Conservation (phyloP, 2,329 filamentous ascomycete genomes). For the Fulvia fulva region DNA sequence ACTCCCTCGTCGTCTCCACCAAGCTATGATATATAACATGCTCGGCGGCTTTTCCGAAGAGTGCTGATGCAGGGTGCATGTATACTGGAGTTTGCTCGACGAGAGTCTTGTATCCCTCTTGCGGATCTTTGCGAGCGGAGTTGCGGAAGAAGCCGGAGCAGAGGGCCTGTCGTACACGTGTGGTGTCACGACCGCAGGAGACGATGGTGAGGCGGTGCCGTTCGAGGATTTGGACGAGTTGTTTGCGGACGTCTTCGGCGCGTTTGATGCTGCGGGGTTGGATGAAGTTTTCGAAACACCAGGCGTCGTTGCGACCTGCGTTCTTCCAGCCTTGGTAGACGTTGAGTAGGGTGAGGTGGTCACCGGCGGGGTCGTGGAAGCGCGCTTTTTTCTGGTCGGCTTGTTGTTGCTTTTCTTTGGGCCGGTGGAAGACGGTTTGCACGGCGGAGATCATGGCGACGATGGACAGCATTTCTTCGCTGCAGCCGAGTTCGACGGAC, state of each 20-base stretch:
- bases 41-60: constrained; percentile 94
- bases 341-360: constrained; percentile 91
- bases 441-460: constrained; percentile 86
- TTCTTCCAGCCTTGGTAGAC: constrained; percentile 98
- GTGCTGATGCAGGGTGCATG: constrained; percentile 82
- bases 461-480: constrained; percentile 89
- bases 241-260: constrained; percentile 86
- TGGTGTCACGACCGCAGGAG: constrained; percentile 82
- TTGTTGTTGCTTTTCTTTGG: constrained; percentile 94
- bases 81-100: constrained; percentile 94
- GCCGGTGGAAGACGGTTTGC: constrained; percentile 84
- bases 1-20: constrained; percentile 92
- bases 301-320: constrained; percentile 74
- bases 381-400: constrained; percentile 97
- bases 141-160: constrained; percentile 96
- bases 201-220: constrained; percentile 78
- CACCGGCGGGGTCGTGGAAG: constrained; percentile 91
- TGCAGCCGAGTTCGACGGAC: constrained; percentile 81
- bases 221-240: constrained; percentile 90
- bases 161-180: constrained; percentile 80
- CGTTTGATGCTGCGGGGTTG: constrained; percentile 84
- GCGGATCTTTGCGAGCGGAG: constrained; percentile 86
- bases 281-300: constrained; percentile 98
- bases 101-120: constrained; percentile 96
- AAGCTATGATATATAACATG: constrained; percentile 93